phyloP scores from a whole-genome alignment of 768 basidiomycete species.

The Mycena rosella region DNA sequence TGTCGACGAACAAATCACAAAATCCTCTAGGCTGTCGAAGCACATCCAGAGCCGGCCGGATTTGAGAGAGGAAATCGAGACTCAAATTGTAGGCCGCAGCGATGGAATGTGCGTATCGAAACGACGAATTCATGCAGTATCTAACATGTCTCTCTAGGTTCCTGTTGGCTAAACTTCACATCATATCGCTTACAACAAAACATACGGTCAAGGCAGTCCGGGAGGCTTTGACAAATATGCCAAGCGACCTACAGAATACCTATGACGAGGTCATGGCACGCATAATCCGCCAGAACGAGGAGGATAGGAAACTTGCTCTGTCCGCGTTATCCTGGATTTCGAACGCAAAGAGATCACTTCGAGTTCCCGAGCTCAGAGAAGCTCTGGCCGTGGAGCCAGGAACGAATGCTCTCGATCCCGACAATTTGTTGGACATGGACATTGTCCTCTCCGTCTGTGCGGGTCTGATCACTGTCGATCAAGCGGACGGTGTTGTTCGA shows the following conservation, averaged over 20 bases:
- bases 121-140: neutral
- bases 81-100: too few species aligned
- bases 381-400: slow-evolving; percentile 3
- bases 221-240: neutral
- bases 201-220: neutral
- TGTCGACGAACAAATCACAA: neutral
- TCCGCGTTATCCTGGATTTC: slow-evolving; percentile 1
- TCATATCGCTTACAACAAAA: neutral
- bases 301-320: neutral
- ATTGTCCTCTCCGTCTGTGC: slow-evolving; percentile 6
- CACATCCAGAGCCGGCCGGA: neutral
- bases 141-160: slow-evolving; percentile 8
- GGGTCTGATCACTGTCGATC: slow-evolving; percentile 1
- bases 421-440: neutral
- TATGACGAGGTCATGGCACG: slow-evolving; percentile 1
- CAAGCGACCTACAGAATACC: neutral
- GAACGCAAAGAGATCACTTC: neutral
- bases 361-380: neutral
- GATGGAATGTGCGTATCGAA: slow-evolving; percentile 8
- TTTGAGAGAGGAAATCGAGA: slow-evolving; percentile 4
- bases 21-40: neutral
- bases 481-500: neutral
- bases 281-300: slow-evolving; percentile 5
- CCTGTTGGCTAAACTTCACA: slow-evolving; percentile 17
- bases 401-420: neutral